A percentile compares a stretch with the other conserved stretches of the same genome.
These are phyloP conservation scores for Crithidia mellificae DNA, from an alignment of 208 protist species.

Conservation along the genomic window DNA sequence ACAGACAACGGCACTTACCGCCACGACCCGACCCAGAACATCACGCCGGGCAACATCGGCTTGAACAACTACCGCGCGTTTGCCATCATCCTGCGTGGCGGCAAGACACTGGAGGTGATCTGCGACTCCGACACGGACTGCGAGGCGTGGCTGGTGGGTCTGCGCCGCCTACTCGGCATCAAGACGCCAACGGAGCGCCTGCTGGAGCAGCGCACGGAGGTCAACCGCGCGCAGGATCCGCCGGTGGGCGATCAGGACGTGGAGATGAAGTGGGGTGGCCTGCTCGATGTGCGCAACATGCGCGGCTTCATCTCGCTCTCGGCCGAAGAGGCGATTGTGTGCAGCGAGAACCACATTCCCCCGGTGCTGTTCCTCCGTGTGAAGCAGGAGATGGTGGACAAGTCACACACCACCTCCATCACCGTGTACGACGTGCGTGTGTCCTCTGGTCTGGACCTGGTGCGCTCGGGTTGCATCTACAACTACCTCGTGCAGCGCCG, in stretches of 20 bases:
- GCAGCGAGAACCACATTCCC: conserved; percentile 86
- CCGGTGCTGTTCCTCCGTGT: conserved; percentile 85
- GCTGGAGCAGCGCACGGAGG: conserved; percentile 47
- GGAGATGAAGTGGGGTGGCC: conserved; percentile 82
- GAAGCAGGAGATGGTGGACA: conserved; percentile 83
- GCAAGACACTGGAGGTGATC: conserved; percentile 89
- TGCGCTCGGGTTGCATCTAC: conserved; percentile 74
- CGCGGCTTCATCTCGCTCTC: conserved; percentile 75
- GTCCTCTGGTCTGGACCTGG: conserved; percentile 74
- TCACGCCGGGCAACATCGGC: conserved; percentile 80
- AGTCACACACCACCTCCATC: conserved; percentile 63
- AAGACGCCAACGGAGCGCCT: conserved; percentile 62
- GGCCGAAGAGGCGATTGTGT: conserved; percentile 76
- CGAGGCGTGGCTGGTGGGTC: conserved; percentile 86
- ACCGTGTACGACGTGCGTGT: conserved; percentile 88
- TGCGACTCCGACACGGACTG: conserved; percentile 90
- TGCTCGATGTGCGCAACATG: conserved; percentile 84
- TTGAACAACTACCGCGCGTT: conserved; percentile 89
- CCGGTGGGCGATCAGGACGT: conserved; percentile 23
- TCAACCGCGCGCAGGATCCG: conserved; percentile 7
- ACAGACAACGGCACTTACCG: conserved; percentile 82
- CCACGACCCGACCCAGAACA: conserved; percentile 70
- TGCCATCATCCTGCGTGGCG: conserved; percentile 72
- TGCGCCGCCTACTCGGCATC: conserved; percentile 81
- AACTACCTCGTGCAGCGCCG: conserved; percentile 73